Base-by-base conservation (phyloP, 1,284 basidiomycete species). In the Puccinia coronata region DNA sequence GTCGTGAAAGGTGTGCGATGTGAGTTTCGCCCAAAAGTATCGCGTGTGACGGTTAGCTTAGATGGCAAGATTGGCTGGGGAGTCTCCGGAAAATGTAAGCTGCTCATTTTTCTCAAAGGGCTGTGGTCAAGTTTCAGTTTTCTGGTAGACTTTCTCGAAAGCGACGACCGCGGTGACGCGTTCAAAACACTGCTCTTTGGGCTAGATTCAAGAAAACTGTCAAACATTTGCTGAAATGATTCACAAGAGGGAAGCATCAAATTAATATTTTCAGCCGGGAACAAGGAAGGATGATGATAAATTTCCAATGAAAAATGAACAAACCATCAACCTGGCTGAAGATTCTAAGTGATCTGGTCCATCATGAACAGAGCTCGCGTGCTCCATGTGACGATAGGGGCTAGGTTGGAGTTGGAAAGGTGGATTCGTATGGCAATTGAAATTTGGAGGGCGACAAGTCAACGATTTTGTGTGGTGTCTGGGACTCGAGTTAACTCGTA, bases 331-430 rank as follows among this genome's bases (percentile, higher is more conserved):
- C 34, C 70, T 49, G 34, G 70, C 55, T 11, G 70, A 51, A 36
- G 49, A 51, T 72, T 72, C 70, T 23, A 72, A 39, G 28, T 72
- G 49, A 72, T 72, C 51, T 39, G 70, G 70, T n/a, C 70, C 70
- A 23, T 72, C 34, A 39, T 72, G 49, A n/a, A 34, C 16, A 53
- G 14, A 34, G 25, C 70, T 55, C 4, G 28, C 47, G 23, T 47
- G 18, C 36, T 51, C 49, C 31, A 72, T 51, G 34, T 72, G 70
- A 36, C 70, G 70, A 55, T 72, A 72, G 28, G 70, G 51, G n/a
- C 70, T 72, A 55, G 70, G 70, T 72, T 34, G 70, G 55, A 53
- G 49, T 23, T 72, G 70, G 28, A 72, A 71, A 25, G 28, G 41
- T 5, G 18, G 16, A 28, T 34, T 51, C 31, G 16, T 25, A 51